Conservation (phyloP, 768 basidiomycete species). For the Mrakia frigida region DNA sequence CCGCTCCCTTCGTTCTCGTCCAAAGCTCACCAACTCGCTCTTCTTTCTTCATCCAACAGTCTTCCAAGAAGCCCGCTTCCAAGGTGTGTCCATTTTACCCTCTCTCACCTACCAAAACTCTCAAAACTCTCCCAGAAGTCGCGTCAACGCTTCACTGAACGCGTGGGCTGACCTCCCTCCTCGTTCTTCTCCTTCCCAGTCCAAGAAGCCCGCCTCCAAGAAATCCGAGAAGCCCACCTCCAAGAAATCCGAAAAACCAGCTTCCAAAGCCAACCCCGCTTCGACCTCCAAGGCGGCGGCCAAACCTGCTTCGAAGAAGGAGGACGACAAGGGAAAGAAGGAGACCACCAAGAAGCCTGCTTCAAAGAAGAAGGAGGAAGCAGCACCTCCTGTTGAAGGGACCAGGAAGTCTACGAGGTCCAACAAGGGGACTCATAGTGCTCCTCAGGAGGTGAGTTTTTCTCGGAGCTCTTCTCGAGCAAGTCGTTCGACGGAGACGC, state of each 20-base stretch:
- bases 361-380: not conserved
- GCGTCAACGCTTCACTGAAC: not conserved
- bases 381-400: not conserved
- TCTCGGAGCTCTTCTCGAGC: too few relatives aligned
- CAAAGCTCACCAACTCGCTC: not conserved
- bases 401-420: not conserved
- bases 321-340: not conserved
- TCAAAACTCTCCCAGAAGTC: too few relatives aligned
- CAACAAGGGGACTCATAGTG: not conserved
- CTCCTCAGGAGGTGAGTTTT: conserved; percentile 3
- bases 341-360: not conserved
- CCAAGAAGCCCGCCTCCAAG: conserved; percentile 13
- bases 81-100: not conserved
- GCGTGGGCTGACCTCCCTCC: not conserved
- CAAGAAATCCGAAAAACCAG: conserved; percentile 10
- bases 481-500: too few relatives aligned
- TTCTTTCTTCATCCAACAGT: not conserved
- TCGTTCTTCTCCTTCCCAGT: not conserved
- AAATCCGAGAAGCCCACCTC: conserved; percentile 9
- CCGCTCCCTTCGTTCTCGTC: not conserved
- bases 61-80: conserved; percentile 8
- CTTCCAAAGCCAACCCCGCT: not conserved
- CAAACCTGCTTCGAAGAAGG: conserved; percentile 5
- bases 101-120: too few relatives aligned
- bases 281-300: not conserved